Conservation (phyloP, 2,329 filamentous ascomycete species). For the Curvularia eragrostidis region DNA sequence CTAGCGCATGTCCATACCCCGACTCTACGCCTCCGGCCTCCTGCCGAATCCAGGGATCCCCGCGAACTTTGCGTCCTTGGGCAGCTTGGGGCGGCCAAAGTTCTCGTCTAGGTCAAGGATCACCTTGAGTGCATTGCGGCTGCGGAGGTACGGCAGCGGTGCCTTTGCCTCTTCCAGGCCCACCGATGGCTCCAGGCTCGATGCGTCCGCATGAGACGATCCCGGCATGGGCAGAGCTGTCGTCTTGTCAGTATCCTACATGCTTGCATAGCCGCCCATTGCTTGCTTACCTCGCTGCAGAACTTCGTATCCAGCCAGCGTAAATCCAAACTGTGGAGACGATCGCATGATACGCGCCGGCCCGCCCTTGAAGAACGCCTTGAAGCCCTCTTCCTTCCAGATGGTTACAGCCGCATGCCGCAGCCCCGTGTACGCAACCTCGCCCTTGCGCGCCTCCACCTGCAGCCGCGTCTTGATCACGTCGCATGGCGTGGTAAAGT, state of each 20-base stretch:
- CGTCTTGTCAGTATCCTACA: not conserved
- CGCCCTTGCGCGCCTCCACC: constrained; percentile 95
- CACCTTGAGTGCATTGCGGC: constrained; percentile 91
- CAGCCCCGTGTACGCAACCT: constrained; percentile 84
- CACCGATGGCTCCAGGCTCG: constrained; percentile 65
- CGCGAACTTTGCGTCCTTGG: constrained; percentile 47
- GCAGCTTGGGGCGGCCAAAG: constrained; percentile 77
- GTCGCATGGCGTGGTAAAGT: constrained; percentile 95
- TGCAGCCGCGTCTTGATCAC: constrained; percentile 99
- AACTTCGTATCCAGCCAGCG: constrained; percentile 92
- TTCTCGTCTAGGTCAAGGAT: constrained; percentile 93
- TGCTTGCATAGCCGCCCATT: not conserved
- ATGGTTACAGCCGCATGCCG: constrained; percentile 86
- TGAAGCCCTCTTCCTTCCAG: constrained; percentile 88
- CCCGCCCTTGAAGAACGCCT: constrained; percentile 97
- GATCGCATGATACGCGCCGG: constrained; percentile 94
- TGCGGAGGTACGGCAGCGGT: constrained; percentile 71
- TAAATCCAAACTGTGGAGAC: constrained; percentile 97
- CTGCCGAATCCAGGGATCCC: constrained; percentile 49
- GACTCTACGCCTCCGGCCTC: constrained; percentile 35
- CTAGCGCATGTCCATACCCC: too few relatives aligned
- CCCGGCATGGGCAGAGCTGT: constrained; percentile 77
- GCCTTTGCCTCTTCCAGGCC: constrained; percentile 69
- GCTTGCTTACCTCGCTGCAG: constrained; percentile 66
- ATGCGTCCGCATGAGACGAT: constrained; percentile 57